Evolutionary conservation across 2,329 filamentous ascomycete genomes (phyloP).

Genomic region (Trichoderma atroviride): DNA sequence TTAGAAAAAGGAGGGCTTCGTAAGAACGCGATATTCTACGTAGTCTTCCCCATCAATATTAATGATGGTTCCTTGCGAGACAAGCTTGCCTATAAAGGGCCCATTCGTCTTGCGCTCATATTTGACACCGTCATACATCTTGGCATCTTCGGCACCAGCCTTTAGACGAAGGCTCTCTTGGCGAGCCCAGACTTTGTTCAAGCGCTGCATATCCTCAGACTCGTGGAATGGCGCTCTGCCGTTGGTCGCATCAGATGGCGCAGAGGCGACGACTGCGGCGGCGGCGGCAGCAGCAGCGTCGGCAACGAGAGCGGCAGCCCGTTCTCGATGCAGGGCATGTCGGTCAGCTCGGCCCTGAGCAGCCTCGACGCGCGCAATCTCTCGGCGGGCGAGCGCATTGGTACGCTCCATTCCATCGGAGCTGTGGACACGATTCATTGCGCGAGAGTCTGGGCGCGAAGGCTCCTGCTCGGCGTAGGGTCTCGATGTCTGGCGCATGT

Average conservation of each 20-base stretch:
- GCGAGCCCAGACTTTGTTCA: slow-evolving; percentile 59
- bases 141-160: slow-evolving; percentile 53
- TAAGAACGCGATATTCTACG: slow-evolving; percentile 67
- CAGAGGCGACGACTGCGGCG: slow-evolving; percentile 29
- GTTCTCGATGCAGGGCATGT: slow-evolving; percentile 48
- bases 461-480: slow-evolving; percentile 18
- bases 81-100: slow-evolving; percentile 65
- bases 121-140: slow-evolving; percentile 61
- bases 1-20: slow-evolving; percentile 64
- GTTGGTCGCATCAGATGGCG: slow-evolving; percentile 31
- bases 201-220: slow-evolving; percentile 51
- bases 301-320: slow-evolving; percentile 40
- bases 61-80: slow-evolving; percentile 62
- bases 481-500: slow-evolving; percentile 22
- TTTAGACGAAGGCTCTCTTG: slow-evolving; percentile 54
- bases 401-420: slow-evolving; percentile 49
- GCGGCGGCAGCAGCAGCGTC: slow-evolving; percentile 39
- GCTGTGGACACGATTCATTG: slow-evolving; percentile 32
- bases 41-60: slow-evolving; percentile 69
- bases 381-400: slow-evolving; percentile 52
- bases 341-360: slow-evolving; percentile 55
- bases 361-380: slow-evolving; percentile 56
- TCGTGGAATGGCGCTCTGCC: slow-evolving; percentile 48
- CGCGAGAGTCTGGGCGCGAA: slow-evolving; percentile 32
- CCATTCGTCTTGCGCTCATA: slow-evolving; percentile 65